A percentile compares a stretch with the other conserved stretches of the same genome.
Conservation (phyloP, 768 basidiomycete species). For the Pleurotus giganteus region DNA sequence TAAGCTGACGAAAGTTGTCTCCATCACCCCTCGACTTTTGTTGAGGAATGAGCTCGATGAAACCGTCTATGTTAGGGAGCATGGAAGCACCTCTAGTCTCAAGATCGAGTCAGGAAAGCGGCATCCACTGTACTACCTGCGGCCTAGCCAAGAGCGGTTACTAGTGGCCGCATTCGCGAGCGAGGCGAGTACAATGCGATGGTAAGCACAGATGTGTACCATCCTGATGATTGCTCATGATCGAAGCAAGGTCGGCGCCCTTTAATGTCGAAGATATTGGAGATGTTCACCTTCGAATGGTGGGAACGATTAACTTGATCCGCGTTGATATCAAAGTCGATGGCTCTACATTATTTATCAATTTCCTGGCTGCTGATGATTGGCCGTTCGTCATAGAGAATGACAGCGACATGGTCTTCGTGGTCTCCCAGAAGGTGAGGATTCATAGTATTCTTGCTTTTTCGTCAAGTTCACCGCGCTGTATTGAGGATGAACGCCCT, state of each 20-base stretch:
- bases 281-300: slow-evolving; percentile 57
- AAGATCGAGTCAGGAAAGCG: slow-evolving; percentile 67
- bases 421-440: slow-evolving; percentile 72
- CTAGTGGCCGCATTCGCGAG: slow-evolving; percentile 88
- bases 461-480: slow-evolving; percentile 1
- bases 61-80: slow-evolving; percentile 79
- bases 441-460: neutral
- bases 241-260: slow-evolving; percentile 73
- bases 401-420: slow-evolving; percentile 68
- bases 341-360: slow-evolving; percentile 88
- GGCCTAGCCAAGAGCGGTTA: slow-evolving; percentile 65
- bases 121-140: slow-evolving; percentile 64
- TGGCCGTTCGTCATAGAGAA: slow-evolving; percentile 96
- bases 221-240: slow-evolving; percentile 7
- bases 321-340: slow-evolving; percentile 79
- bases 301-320: slow-evolving; percentile 53
- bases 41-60: slow-evolving; percentile 76
- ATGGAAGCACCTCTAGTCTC: slow-evolving; percentile 66
- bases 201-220: slow-evolving; percentile 43
- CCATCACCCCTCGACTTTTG: slow-evolving; percentile 86
- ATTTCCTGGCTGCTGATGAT: slow-evolving; percentile 55
- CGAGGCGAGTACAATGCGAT: slow-evolving; percentile 61
- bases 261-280: slow-evolving; percentile 94
- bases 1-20: slow-evolving; percentile 92
- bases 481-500: slow-evolving; percentile 19